Evolutionary conservation across 2,329 filamentous ascomycete genomes (phyloP).

Genomic region (Nannizziopsis barbatae): DNA sequence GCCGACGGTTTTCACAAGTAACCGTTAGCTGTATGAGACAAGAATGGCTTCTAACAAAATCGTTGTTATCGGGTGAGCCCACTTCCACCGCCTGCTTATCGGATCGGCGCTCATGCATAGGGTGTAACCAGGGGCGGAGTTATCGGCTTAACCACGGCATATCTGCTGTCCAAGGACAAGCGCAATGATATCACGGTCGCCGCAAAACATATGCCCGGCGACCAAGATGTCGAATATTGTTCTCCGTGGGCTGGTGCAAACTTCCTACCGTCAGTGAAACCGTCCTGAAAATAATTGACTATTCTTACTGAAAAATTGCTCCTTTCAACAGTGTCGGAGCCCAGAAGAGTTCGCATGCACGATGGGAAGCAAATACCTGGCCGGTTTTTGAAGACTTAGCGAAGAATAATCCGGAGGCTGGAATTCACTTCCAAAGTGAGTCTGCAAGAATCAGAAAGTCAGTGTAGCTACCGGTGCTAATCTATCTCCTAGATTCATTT

Average conservation of each 20-base stretch:
- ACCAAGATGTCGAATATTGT: constrained; percentile 83
- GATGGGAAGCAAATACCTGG: constrained; percentile 56
- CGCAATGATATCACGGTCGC: constrained; percentile 56
- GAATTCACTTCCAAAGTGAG: constrained; percentile 64
- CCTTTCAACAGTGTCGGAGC: constrained; percentile 27
- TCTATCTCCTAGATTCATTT: constrained; percentile 24
- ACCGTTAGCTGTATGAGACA: background rate
- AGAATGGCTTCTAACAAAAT: constrained; percentile 29
- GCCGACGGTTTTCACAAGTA: background rate
- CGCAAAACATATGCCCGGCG: constrained; percentile 84
- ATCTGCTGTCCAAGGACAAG: constrained; percentile 48
- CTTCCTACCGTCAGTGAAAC: constrained; percentile 54
- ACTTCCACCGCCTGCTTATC: constrained; percentile 1
- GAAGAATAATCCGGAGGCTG: constrained; percentile 59
- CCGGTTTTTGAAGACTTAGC: constrained; percentile 50
- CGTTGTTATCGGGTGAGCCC: constrained; percentile 31
- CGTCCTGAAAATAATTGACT: background rate
- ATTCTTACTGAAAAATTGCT: background rate
- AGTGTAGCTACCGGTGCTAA: background rate
- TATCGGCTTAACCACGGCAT: constrained; percentile 53
- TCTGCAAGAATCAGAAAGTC: background rate
- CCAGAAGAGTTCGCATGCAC: constrained; percentile 28
- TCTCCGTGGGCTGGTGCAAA: constrained; percentile 85
- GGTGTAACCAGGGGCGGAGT: constrained; percentile 51
- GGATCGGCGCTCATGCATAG: background rate